Evolutionary conservation across 495 filamentous ascomycete species (phyloP).

Genomic region (Penicillium pulvis): DNA sequence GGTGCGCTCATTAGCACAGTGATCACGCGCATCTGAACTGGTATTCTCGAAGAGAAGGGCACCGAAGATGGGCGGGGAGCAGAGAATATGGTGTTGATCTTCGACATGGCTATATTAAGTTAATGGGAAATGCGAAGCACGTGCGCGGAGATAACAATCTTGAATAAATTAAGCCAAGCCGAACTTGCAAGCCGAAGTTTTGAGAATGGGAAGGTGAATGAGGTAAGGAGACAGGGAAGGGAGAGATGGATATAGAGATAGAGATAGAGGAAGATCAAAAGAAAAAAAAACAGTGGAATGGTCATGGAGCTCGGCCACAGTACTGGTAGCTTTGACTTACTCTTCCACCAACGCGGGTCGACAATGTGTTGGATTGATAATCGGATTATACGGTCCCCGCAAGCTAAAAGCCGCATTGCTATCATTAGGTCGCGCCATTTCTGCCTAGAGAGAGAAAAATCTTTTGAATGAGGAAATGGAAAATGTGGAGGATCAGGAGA

Average conservation of each 20-base stretch:
- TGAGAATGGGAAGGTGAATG: no score
- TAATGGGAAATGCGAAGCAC: not conserved
- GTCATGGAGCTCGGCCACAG: not conserved
- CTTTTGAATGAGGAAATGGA: not conserved
- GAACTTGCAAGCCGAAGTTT: not conserved
- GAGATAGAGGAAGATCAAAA: no score
- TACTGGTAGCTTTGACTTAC: slow-evolving; percentile 27
- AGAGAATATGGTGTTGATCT: slow-evolving; percentile 57
- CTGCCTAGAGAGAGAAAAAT: not conserved
- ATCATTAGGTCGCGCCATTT: slow-evolving; percentile 19
- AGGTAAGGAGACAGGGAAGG: no score
- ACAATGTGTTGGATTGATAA: slow-evolving; percentile 38
- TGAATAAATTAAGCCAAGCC: not conserved
- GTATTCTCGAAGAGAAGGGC: slow-evolving; percentile 88
- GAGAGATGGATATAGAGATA: no score
- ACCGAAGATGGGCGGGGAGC: slow-evolving; percentile 68
- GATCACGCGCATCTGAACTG: slow-evolving; percentile 78
- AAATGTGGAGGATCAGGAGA: not conserved
- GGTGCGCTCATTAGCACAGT: slow-evolving; percentile 61
- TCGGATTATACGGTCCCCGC: slow-evolving; percentile 37
- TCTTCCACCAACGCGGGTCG: slow-evolving; percentile 44
- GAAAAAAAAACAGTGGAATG: not conserved
- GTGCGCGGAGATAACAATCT: not conserved
- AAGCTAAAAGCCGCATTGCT: not conserved
- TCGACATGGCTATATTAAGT: slow-evolving; percentile 30